phyloP scores from a whole-genome alignment of 2,329 filamentous ascomycete genomes.

The Aspergillus vadensis region DNA sequence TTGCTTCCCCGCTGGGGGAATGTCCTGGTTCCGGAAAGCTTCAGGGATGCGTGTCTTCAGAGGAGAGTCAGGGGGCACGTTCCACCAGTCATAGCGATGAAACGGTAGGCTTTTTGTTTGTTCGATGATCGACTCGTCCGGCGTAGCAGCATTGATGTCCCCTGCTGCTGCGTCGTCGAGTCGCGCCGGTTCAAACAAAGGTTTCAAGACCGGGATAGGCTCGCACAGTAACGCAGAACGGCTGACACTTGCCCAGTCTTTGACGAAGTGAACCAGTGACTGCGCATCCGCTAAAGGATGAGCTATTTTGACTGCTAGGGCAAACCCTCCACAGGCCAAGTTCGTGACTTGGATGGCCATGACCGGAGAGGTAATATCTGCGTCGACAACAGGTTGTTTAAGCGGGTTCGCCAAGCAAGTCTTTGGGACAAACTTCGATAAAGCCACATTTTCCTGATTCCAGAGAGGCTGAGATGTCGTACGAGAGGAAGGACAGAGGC shows the following conservation, averaged over 20 bases:
- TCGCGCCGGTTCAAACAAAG: conserved; percentile 45
- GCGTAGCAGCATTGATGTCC: conserved; percentile 24
- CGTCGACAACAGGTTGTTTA: conserved; percentile 39
- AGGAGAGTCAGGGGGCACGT: conserved; percentile 13
- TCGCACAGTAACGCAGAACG: conserved; percentile 12
- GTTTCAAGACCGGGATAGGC: conserved; percentile 7
- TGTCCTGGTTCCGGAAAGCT: conserved; percentile 22
- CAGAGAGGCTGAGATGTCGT: conserved; percentile 17
- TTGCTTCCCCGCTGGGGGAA: conserved; percentile 38
- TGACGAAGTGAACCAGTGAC: conserved; percentile 47
- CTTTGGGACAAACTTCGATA: conserved; percentile 6
- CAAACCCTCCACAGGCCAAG: conserved; percentile 47
- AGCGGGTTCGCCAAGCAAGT: conserved; percentile 9
- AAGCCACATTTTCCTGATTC: conserved; percentile 5
- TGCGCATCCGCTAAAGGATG: conserved; percentile 52
- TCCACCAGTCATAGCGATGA: conserved; percentile 55
- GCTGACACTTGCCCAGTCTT: conserved; percentile 43
- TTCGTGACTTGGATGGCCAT: conserved; percentile 45
- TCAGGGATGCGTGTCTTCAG: conserved; percentile 11
- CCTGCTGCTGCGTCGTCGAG: conserved; percentile 40
- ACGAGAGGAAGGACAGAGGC: conserved; percentile 30
- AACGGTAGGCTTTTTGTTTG: conserved; percentile 40
- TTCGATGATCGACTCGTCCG: conserved; percentile 29
- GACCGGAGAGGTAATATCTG: conserved; percentile 34
- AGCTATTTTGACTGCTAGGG: conserved; percentile 45